Base-by-base conservation (phyloP, 768 basidiomycete species). In the Terana coerulea region DNA sequence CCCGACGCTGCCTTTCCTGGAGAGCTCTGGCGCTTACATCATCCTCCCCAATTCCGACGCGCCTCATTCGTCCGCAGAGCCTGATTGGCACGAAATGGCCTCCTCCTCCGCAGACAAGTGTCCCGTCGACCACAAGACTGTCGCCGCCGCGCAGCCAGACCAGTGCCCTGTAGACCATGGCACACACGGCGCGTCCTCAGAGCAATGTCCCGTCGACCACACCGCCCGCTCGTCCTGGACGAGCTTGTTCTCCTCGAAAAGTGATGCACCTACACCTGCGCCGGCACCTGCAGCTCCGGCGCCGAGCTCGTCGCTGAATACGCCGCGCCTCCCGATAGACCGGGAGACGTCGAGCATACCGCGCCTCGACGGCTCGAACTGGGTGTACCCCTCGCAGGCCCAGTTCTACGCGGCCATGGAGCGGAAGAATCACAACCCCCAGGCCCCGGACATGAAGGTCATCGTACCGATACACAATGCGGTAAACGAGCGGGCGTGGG, bases 401-500 rank as follows among this genome's bases (percentile, higher is more conserved):
- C 95, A 98, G 70, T 99, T 99, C 77, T 98, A 89, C 69, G 77
- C 88, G n/a, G 95, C 97, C 17, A 94, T 99, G 86, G 80, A 84
- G 51, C 83, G 95, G 53, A 98, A 98, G 72, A 84, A 97, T 61
- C 91, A 97, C 67, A 83, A 86, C 49, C 95, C 95, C 3, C 77
- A 84, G 26, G 78, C 87, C 19, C 65, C 76, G n/a, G 95, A 98
- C 71, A 98, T 98, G 95, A 83, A 79, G 62, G 88, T 91, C 25
- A 86, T 99, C 62, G 93, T 99, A 19, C 95, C 95, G 12, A 99
- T 99, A 44, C 97, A 99, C 69, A 99, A 99, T 64, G 95, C 95
- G 31, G 97, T 98, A 49, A 99, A 99, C 66, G 97, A 98, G 70
- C 57, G 74, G 62, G 54, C 70, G 54, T 67, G 82, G 82, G 65